These are phyloP conservation scores for Candida dubliniensis DNA, from an alignment of 1,139 yeast genomes.

Conservation along the genomic window DNA sequence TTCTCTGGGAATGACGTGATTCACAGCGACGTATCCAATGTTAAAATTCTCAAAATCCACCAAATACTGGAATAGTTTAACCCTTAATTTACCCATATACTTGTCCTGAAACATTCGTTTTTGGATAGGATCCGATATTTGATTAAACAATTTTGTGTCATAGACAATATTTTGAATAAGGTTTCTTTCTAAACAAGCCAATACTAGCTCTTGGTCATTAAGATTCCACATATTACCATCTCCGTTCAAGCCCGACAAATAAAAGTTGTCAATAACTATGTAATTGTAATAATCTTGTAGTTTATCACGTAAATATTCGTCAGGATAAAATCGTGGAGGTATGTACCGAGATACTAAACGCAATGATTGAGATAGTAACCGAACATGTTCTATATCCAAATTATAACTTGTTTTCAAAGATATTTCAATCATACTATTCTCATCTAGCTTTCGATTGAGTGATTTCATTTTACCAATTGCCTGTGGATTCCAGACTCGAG, in stretches of 20 bases:
- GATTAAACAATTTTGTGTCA: constrained; percentile 17
- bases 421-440: constrained; percentile 18
- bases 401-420: constrained; percentile 45
- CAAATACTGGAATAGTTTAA: constrained; percentile 30
- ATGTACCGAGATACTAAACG: constrained; percentile 41
- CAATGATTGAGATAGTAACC: constrained; percentile 32
- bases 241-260: constrained; percentile 40
- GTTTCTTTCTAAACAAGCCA: constrained; percentile 52
- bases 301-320: constrained; percentile 34
- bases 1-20: constrained; percentile 7
- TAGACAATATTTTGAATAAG: constrained; percentile 31
- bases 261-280: constrained; percentile 52
- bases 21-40: constrained; percentile 34
- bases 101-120: constrained; percentile 13
- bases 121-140: constrained; percentile 15
- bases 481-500: constrained; percentile 32
- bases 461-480: constrained; percentile 10
- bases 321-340: constrained; percentile 40
- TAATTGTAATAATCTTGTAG: constrained; percentile 44
- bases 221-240: constrained; percentile 53
- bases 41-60: constrained; percentile 35
- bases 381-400: constrained; percentile 36
- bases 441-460: constrained; percentile 8
- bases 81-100: constrained; percentile 23
- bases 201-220: constrained; percentile 41